Evolutionary conservation across 306 rosid species (phyloP).

Genomic region (Delonix regia): DNA sequence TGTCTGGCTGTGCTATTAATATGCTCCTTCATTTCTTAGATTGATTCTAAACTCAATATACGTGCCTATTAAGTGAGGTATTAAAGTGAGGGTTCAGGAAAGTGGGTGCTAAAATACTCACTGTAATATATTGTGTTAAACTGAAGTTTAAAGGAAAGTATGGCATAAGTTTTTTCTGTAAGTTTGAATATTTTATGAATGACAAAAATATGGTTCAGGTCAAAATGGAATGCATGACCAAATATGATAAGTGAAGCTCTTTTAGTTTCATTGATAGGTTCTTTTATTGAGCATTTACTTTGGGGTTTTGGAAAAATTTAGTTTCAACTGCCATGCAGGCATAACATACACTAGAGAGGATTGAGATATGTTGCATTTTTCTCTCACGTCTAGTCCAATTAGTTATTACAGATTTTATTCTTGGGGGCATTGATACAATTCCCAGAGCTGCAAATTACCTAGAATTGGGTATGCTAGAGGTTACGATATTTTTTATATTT

Average conservation of each 20-base stretch:
- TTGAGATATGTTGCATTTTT: background rate
- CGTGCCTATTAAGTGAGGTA: background rate
- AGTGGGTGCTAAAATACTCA: background rate
- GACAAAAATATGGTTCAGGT: background rate
- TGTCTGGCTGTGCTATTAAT: too few relatives aligned
- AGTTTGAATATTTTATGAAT: background rate
- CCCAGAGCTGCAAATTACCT: background rate
- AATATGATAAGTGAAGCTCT: background rate
- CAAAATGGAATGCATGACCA: background rate
- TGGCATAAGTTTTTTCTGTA: background rate
- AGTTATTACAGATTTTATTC: background rate
- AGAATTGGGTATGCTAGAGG: background rate
- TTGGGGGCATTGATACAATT: background rate
- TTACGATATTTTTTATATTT: background rate
- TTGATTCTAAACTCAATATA: background rate
- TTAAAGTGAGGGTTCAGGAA: background rate
- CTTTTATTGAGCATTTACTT: background rate
- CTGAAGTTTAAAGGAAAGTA: background rate
- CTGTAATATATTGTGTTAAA: background rate
- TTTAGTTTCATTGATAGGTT: background rate
- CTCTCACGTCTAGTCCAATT: background rate
- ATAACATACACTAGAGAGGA: background rate
- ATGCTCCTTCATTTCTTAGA: background rate
- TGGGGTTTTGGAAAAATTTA: background rate
- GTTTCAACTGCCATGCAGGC: background rate